phyloP scores from a whole-genome alignment of 768 basidiomycete species.

The Tulasnella sp. region DNA sequence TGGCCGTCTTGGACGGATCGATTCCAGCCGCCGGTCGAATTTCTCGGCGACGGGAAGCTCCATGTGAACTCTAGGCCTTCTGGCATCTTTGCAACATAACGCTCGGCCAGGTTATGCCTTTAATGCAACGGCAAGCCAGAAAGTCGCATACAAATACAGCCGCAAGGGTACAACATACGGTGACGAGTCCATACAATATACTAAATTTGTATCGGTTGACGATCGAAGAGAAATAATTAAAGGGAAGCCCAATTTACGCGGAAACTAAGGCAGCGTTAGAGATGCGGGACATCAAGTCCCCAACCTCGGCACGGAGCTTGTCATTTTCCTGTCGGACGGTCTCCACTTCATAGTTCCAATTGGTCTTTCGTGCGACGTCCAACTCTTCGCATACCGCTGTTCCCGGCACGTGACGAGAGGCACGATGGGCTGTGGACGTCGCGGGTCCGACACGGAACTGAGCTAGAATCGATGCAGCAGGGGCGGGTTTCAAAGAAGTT shows the following conservation, averaged over 20 bases:
- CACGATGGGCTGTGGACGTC: not conserved
- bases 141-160: not conserved
- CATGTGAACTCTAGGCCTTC: too few species aligned
- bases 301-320: slow-evolving; percentile 40
- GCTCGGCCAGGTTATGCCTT: not conserved
- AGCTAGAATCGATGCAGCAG: not conserved
- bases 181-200: not conserved
- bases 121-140: not conserved
- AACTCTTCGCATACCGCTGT: slow-evolving; percentile 45
- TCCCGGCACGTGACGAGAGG: not conserved
- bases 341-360: slow-evolving; percentile 47
- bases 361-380: slow-evolving; percentile 43
- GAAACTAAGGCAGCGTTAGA: not conserved
- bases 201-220: too few species aligned
- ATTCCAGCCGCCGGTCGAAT: too few species aligned
- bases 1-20: too few species aligned
- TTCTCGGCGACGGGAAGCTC: too few species aligned
- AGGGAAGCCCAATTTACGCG: not conserved
- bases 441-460: slow-evolving; percentile 13
- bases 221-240: not conserved
- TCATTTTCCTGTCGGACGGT: slow-evolving; percentile 41
- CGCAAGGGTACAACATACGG: not conserved
- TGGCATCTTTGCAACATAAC: too few species aligned
- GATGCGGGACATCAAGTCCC: not conserved
- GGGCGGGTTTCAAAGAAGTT: not conserved